Percentiles rank a stretch among this genome's conserved stretches.
phyloP scores from a whole-genome alignment of 2,329 filamentous ascomycete species.

The Verticillium dahliae region DNA sequence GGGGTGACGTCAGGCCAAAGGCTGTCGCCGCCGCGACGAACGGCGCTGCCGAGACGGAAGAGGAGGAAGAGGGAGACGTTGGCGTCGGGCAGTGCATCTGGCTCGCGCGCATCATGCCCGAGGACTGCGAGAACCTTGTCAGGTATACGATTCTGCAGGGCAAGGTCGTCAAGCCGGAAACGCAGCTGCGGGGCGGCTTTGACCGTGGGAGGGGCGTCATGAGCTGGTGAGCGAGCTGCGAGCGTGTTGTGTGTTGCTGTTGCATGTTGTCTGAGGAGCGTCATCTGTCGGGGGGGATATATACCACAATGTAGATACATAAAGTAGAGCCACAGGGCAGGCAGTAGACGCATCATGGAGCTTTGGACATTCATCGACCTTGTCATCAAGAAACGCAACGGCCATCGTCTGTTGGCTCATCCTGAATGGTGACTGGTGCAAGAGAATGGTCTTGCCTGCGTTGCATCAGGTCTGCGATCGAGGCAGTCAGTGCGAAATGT shows the following conservation, averaged over 20 bases:
- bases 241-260: not conserved
- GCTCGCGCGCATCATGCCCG: slow-evolving; percentile 76
- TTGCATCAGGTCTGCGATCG: too few species aligned
- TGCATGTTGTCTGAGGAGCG: not conserved
- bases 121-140: slow-evolving; percentile 90
- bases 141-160: slow-evolving; percentile 85
- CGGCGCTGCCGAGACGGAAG: too few species aligned
- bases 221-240: slow-evolving; percentile 63
- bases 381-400: too few species aligned
- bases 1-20: slow-evolving; percentile 27
- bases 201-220: slow-evolving; percentile 72
- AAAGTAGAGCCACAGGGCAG: not conserved
- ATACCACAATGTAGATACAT: not conserved
- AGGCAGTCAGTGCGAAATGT: too few species aligned
- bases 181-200: slow-evolving; percentile 83
- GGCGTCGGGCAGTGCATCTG: slow-evolving; percentile 87
- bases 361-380: not conserved
- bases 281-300: too few species aligned
- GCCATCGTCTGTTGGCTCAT: too few species aligned
- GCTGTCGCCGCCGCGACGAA: slow-evolving; percentile 12
- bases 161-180: slow-evolving; percentile 85
- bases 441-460: too few species aligned
- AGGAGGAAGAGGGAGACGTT: slow-evolving; percentile 27
- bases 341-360: too few species aligned
- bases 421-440: too few species aligned